Base-by-base conservation (phyloP, 495 filamentous ascomycete species). In the Penicillium atrosanguineum region DNA sequence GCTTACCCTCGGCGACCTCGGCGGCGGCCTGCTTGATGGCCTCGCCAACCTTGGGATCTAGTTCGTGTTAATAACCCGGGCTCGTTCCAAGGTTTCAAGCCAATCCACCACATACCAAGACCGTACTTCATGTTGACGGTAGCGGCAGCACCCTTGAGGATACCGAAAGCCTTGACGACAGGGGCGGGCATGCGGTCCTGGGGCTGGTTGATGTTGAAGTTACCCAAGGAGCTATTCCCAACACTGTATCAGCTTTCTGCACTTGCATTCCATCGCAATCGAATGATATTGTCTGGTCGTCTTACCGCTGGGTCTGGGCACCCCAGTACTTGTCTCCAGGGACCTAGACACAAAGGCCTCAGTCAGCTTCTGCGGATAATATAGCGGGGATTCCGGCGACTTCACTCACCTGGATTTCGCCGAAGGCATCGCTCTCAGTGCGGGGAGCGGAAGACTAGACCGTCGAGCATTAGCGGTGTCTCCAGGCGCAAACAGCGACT, bases 201-300 rank as follows among this genome's bases (percentile, higher is more conserved):
- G 54, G 95, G 94, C 77, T 98, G 94, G 73, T 97, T 97, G 83
- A 98, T 97, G 67, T 87, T 86, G 80, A 98, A 98, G 79, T 98
- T 98, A 67, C 87, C 87, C 72, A 98, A 79, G 38, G 95, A 97
- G 46, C 81, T 83, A 48, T 67, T 44, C 12, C 65, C 52, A 66
- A 56, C 37, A 57, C 57, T 41, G 39, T 26, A 59, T 61, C 50
- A 61, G 55, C 47, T 26, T 55, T 45, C 37, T 36, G 46, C 26
- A 16, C 12, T 16, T 7, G 9, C 46, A 45, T 28, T 11, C n/a
- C 28, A 23, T 34, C 14, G 31, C 4, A 14, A 14, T 29, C 44
- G 19, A 18, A 29, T 55, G 31, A 49, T 46, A 42, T 50, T 42
- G 39, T 42, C 36, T 18, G 47, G 43, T 53, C 55, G 56, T 50